Conservation (phyloP, 345 rosid genomes). For the Camelina sativa region DNA sequence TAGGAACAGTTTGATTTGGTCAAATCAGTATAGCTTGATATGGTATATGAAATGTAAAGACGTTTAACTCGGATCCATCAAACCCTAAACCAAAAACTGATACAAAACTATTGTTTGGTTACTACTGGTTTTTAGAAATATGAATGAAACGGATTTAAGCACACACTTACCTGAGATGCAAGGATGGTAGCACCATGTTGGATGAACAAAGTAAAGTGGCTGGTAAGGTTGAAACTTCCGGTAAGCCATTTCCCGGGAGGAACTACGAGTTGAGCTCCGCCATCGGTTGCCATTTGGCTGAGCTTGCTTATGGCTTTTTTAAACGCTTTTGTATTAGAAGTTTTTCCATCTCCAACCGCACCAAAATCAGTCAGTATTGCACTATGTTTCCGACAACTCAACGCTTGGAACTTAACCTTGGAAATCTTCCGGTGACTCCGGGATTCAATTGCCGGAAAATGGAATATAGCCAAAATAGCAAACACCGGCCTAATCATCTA, state of each 20-base stretch:
- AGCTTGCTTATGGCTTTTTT: slow-evolving; percentile 54
- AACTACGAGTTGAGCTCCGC: slow-evolving; percentile 77
- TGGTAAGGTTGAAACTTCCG: slow-evolving; percentile 84
- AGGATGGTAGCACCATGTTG: slow-evolving; percentile 66
- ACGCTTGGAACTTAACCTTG: slow-evolving; percentile 45
- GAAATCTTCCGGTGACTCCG: background rate
- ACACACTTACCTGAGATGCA: slow-evolving; percentile 69
- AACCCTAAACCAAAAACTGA: slow-evolving; percentile 1
- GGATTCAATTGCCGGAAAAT: slow-evolving; percentile 33
- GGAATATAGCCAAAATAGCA: slow-evolving; percentile 34
- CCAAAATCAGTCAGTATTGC: slow-evolving; percentile 73
- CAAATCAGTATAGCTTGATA: background rate
- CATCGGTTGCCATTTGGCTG: slow-evolving; percentile 51
- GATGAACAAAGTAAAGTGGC: slow-evolving; percentile 81
- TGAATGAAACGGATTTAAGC: background rate
- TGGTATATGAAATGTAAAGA: background rate
- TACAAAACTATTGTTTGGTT: background rate
- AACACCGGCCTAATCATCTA: slow-evolving; percentile 38
- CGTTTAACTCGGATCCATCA: background rate
- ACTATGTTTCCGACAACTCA: slow-evolving; percentile 69
- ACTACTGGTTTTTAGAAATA: background rate
- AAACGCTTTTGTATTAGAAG: slow-evolving; percentile 67
- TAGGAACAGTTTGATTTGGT: background rate
- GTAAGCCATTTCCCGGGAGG: slow-evolving; percentile 89
- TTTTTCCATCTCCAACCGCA: slow-evolving; percentile 78